Base-by-base conservation (phyloP, 1,284 basidiomycete species). In the Cryptococcus deneoformans region DNA sequence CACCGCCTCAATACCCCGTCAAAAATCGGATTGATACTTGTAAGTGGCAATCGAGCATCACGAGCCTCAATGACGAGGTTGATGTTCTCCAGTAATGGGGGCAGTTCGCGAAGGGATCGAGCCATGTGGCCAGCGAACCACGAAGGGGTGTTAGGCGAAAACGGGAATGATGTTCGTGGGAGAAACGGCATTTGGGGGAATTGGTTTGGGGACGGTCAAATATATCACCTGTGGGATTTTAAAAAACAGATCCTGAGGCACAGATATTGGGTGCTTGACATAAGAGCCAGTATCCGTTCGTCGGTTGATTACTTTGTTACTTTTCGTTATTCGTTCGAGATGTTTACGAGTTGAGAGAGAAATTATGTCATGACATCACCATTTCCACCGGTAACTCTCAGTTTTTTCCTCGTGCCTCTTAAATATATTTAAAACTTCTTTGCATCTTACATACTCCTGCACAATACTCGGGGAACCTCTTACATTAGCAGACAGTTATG, bases 61-160 rank as follows among this genome's bases (percentile, higher is more conserved):
- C 95, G 84, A 20, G 94, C 87, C 80, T 99, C 95, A 61, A 99
- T 86, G 53, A 99, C 90, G 58, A 99, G 85, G 70, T 92, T 91
- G 52, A 89, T 93, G 64, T 85, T 86, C 50, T 84, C 85, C 47
- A 96, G 82, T 56, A 92, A 80, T 45, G 83, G 79, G 79, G 91
- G 89, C 40, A 96, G 82, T 75, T 85, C 84, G 61, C 86, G 84
- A 55, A 88, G 83, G 65, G 93, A 95, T 71, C 87, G 84, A 75
- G 87, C 87, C 95, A 98, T 99, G 79, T 99, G 95, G 9, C 96
- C 95, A 34, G 91, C 89, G 77, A 90, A 96, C 94, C 94, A 98
- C 80, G 92, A 93, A 53, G 90, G 90, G n/a, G 91, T 75, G 2
- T 68, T 67, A 0, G 66, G 49, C 0, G 82, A 81, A 44, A 80